Evolutionary conservation across 2,329 filamentous ascomycete species (phyloP).

Genomic region (Mycocentrospora acerina): DNA sequence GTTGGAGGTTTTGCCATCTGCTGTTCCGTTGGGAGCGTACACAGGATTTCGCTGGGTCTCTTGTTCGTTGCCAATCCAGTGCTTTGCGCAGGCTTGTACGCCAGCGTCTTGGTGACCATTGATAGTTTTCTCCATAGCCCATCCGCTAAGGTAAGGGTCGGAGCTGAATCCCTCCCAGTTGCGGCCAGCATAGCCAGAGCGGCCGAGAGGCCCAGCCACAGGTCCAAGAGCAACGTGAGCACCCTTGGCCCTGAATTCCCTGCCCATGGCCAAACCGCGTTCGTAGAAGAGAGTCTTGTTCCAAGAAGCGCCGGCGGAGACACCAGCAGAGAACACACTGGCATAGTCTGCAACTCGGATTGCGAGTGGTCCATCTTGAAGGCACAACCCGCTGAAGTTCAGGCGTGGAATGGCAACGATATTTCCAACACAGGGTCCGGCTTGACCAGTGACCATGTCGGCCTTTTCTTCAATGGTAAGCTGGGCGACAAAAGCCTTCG

Average conservation of each 20-base stretch:
- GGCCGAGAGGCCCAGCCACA: slow-evolving; percentile 48
- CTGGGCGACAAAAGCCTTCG: slow-evolving; percentile 33
- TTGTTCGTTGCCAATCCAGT: slow-evolving; percentile 64
- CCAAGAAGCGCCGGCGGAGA: slow-evolving; percentile 43
- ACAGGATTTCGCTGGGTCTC: slow-evolving; percentile 49
- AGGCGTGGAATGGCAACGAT: slow-evolving; percentile 42
- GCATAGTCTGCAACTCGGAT: slow-evolving; percentile 38
- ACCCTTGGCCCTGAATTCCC: slow-evolving; percentile 40
- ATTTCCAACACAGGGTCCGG: slow-evolving; percentile 57
- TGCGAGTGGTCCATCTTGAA: slow-evolving; percentile 43
- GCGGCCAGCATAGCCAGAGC: slow-evolving; percentile 43
- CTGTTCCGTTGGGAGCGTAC: slow-evolving; percentile 61
- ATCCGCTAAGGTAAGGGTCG: slow-evolving; percentile 49
- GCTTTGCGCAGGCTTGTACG: slow-evolving; percentile 50
- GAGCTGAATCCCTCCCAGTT: slow-evolving; percentile 49
- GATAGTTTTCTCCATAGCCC: slow-evolving; percentile 44
- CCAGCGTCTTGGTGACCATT: slow-evolving; percentile 44
- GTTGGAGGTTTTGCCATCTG: slow-evolving; percentile 46
- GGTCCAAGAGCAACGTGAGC: slow-evolving; percentile 53
- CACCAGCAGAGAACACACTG: slow-evolving; percentile 44
- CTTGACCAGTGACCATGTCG: slow-evolving; percentile 44
- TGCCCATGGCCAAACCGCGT: slow-evolving; percentile 41
- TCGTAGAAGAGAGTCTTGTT: slow-evolving; percentile 42
- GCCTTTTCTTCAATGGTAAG: slow-evolving; percentile 37
- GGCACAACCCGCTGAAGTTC: slow-evolving; percentile 43